Evolutionary conservation across 352 stramenopile species (phyloP).

Genomic region (Phytophthora citricola): DNA sequence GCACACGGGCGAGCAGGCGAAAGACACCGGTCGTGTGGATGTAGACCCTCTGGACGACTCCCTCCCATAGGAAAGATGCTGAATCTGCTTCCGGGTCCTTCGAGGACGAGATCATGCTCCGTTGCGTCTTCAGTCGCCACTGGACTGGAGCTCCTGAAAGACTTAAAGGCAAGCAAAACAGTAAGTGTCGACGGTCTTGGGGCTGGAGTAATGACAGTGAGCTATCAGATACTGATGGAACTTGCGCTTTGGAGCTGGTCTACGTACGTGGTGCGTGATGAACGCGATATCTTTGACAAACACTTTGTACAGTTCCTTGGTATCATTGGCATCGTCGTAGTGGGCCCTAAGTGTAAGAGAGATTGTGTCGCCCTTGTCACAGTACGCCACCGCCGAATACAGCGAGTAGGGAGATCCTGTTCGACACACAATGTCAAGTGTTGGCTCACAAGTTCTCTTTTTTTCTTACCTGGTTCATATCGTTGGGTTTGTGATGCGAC

Average conservation of each 20-base stretch:
- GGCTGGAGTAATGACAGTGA: background rate
- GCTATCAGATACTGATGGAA: too few relatives aligned
- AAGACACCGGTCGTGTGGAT: conserved; percentile 29
- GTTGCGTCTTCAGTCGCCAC: conserved; percentile 18
- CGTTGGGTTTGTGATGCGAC: conserved; percentile 4
- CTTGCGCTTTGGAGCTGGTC: background rate
- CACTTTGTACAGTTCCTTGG: conserved; percentile 14
- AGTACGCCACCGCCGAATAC: conserved; percentile 32
- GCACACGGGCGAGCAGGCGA: conserved; percentile 22
- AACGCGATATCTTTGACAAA: conserved; percentile 27
- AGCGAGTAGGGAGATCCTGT: conserved; percentile 11
- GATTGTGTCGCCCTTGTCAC: conserved; percentile 23
- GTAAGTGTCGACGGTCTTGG: conserved; percentile 23
- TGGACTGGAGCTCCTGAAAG: conserved; percentile 9
- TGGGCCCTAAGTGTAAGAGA: conserved; percentile 17
- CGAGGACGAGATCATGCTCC: background rate
- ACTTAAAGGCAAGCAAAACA: conserved; percentile 5
- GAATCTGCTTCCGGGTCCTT: background rate
- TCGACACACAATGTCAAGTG: too few relatives aligned
- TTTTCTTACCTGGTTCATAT: conserved; percentile 7
- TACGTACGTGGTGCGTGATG: conserved; percentile 24
- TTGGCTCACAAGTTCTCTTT: too few relatives aligned
- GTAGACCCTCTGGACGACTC: conserved; percentile 26
- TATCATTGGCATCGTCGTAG: background rate
- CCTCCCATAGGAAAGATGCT: conserved; percentile 21